phyloP scores from a whole-genome alignment of 2,329 filamentous ascomycete species.

The Arthrocladium fulminans region DNA sequence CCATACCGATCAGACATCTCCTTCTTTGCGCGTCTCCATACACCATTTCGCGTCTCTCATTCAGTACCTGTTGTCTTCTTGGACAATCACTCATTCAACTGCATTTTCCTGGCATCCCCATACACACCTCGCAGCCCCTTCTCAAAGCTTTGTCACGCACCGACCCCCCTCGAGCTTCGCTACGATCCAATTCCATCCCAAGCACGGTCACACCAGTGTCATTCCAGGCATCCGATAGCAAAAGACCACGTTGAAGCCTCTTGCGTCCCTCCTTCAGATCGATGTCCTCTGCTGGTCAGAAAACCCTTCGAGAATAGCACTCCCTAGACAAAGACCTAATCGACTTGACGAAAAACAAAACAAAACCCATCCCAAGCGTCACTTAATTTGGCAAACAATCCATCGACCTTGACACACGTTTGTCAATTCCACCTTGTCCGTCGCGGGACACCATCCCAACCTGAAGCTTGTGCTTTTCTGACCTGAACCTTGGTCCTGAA shows the following conservation, averaged over 20 bases:
- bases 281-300: conserved; percentile 7
- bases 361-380: neutral
- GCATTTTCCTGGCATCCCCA: neutral
- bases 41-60: conserved; percentile 8
- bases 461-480: neutral
- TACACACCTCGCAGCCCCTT: neutral
- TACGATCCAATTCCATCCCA: neutral
- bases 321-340: neutral
- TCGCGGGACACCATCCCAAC: neutral
- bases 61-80: neutral
- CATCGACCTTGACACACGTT: conserved; percentile 2
- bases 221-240: neutral
- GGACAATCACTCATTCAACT: conserved; percentile 3
- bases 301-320: neutral
- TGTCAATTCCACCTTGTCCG: conserved; percentile 5
- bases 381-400: conserved; percentile 4
- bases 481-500: neutral
- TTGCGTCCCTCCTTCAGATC: neutral
- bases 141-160: too few relatives aligned
- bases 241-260: neutral
- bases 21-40: conserved; percentile 1
- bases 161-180: neutral
- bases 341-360: neutral
- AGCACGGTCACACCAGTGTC: neutral
- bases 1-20: conserved; percentile 10